phyloP scores from a whole-genome alignment of 129 eudicot species.

The Logfia minima region DNA sequence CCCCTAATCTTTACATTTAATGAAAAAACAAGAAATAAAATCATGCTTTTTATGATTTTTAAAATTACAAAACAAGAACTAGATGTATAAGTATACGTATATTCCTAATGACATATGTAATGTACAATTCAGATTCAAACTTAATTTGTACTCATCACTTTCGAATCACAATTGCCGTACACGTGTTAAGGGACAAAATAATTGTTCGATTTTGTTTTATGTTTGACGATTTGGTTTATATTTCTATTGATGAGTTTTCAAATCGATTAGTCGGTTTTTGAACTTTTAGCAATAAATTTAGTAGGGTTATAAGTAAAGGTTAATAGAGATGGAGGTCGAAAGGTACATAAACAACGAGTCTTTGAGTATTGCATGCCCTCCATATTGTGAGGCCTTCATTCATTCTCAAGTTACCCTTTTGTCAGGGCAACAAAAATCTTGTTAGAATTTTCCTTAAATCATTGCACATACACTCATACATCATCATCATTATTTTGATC shows the following conservation, averaged over 20 bases:
- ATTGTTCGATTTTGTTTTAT: slow-evolving; percentile 32
- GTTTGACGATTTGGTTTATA: slow-evolving; percentile 16
- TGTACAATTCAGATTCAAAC: slow-evolving; percentile 16
- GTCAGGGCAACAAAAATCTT: slow-evolving; percentile 31
- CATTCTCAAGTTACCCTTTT: slow-evolving; percentile 36
- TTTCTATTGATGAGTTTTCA: slow-evolving; percentile 8
- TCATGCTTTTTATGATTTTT: neutral
- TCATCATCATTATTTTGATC: neutral
- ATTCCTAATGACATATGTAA: slow-evolving; percentile 9
- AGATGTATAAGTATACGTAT: neutral
- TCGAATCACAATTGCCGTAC: slow-evolving; percentile 22
- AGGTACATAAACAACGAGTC: slow-evolving; percentile 24
- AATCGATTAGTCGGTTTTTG: slow-evolving; percentile 20
- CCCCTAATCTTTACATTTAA: slow-evolving; percentile 19
- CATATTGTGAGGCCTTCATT: slow-evolving; percentile 37
- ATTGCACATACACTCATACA: slow-evolving; percentile 24
- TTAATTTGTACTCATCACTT: slow-evolving; percentile 1
- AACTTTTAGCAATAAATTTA: slow-evolving; percentile 37
- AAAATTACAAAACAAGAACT: slow-evolving; percentile 17
- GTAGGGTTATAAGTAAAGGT: slow-evolving; percentile 31
- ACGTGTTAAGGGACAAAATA: slow-evolving; percentile 37
- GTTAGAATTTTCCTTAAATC: slow-evolving; percentile 25
- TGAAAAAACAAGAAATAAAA: neutral
- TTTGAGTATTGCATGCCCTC: slow-evolving; percentile 23
- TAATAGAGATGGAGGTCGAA: slow-evolving; percentile 20